These are phyloP conservation scores for Clitopilus passeckerianus DNA, from an alignment of 768 basidiomycete genomes.

Conservation along the genomic window DNA sequence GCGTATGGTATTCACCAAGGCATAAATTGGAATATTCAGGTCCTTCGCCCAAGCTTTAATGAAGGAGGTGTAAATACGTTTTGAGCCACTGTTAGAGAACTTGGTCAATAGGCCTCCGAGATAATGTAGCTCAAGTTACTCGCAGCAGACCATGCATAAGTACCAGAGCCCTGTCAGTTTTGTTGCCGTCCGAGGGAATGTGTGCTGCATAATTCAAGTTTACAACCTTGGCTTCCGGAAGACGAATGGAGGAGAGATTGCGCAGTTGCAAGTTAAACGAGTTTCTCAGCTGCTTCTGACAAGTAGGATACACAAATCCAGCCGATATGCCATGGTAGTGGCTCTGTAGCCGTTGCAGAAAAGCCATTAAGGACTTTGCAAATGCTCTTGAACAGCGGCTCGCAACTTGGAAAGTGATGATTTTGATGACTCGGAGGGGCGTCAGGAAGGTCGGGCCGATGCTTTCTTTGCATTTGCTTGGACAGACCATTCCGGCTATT, in stretches of 20 bases:
- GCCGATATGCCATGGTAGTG: no score
- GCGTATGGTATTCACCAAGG: conserved; percentile 26
- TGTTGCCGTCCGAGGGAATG: conserved; percentile 16
- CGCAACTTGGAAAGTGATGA: no score
- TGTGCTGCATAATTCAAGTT: conserved; percentile 13
- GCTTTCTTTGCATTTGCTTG: no score
- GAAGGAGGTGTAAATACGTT: conserved; percentile 80
- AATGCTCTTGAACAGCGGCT: no score
- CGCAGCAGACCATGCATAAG: conserved; percentile 61
- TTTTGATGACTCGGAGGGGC: no score
- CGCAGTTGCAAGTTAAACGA: background rate
- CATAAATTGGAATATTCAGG: conserved; percentile 61
- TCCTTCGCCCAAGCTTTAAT: conserved; percentile 62
- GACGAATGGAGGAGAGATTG: background rate
- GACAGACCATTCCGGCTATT: no score
- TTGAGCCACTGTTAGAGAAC: conserved; percentile 54
- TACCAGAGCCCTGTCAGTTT: conserved; percentile 35
- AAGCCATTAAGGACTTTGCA: no score
- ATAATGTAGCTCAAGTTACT: conserved; percentile 10
- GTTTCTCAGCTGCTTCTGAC: background rate
- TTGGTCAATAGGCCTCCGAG: background rate
- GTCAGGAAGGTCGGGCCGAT: no score
- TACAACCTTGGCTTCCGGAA: conserved; percentile 1
- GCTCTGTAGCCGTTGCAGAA: no score
- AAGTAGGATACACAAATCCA: no score